Percentiles rank a stretch among this genome's conserved stretches.
phyloP scores from a whole-genome alignment of 208 protist species.

The Leishmania aethiopica region DNA sequence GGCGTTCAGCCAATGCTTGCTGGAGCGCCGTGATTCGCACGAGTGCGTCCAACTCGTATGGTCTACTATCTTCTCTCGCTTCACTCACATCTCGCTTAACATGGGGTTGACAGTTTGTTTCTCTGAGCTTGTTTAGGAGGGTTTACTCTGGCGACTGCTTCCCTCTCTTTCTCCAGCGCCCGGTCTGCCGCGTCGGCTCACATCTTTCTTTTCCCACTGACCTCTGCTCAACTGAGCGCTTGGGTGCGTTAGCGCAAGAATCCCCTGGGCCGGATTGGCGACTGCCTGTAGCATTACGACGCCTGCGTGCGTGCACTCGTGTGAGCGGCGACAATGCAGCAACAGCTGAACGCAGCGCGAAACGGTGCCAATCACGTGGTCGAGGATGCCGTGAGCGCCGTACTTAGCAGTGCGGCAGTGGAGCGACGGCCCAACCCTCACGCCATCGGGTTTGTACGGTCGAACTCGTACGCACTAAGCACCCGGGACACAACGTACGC shows the following conservation, averaged over 20 bases:
- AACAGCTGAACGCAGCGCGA: neutral
- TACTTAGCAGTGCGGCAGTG: conserved; percentile 41
- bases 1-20: neutral
- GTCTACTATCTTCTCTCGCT: neutral
- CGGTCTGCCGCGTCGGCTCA: no score
- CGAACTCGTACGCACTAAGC: conserved; percentile 63
- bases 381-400: conserved; percentile 63
- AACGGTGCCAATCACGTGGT: conserved; percentile 26
- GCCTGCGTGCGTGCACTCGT: neutral
- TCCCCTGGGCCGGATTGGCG: neutral
- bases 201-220: neutral
- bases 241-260: neutral
- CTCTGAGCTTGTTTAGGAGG: neutral
- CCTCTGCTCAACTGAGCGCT: neutral
- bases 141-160: neutral
- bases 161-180: neutral
- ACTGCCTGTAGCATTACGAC: neutral
- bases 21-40: no score
- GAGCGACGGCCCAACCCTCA: conserved; percentile 47
- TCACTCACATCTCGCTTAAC: neutral
- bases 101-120: neutral
- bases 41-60: neutral
- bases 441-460: conserved; percentile 58
- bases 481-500: conserved; percentile 77
- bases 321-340: conserved; percentile 1